A percentile compares a stretch with the other conserved stretches of the same genome.
These are phyloP conservation scores for Coemansia sp. DNA, from an alignment of 192 early-diverging fungal species.

Conservation along the genomic window DNA sequence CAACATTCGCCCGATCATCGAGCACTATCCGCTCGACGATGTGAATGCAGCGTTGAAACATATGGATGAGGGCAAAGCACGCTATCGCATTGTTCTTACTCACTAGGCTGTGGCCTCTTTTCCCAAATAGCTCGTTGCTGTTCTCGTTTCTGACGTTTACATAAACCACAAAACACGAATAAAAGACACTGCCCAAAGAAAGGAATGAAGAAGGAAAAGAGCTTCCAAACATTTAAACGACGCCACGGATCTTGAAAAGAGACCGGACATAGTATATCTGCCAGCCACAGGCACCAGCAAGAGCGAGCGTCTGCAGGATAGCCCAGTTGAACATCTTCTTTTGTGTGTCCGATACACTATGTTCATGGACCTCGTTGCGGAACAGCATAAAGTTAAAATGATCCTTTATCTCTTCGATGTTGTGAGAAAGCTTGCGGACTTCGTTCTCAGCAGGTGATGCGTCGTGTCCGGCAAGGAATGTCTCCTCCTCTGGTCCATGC, in stretches of 20 bases:
- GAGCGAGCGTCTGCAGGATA: conserved; percentile 40
- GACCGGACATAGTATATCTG: conserved; percentile 55
- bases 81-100: conserved; percentile 70
- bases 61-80: conserved; percentile 62
- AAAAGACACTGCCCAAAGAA: not conserved
- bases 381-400: conserved; percentile 55
- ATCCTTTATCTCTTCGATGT: conserved; percentile 50
- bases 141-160: not conserved
- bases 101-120: conserved; percentile 32
- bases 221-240: conserved; percentile 22
- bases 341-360: conserved; percentile 46
- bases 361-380: conserved; percentile 52
- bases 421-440: conserved; percentile 50
- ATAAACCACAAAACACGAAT: not conserved
- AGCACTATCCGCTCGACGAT: conserved; percentile 62
- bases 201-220: not conserved
- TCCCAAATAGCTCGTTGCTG: not conserved
- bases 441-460: conserved; percentile 44
- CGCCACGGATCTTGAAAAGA: conserved; percentile 53
- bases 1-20: conserved; percentile 65
- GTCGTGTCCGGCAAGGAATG: conserved; percentile 27
- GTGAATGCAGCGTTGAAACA: conserved; percentile 63
- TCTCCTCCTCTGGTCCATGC: conserved; percentile 48
- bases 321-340: conserved; percentile 51
- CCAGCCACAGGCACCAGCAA: conserved; percentile 51